Base-by-base conservation (phyloP, 352 stramenopile genomes). In the Paralagenidium karlingii region DNA sequence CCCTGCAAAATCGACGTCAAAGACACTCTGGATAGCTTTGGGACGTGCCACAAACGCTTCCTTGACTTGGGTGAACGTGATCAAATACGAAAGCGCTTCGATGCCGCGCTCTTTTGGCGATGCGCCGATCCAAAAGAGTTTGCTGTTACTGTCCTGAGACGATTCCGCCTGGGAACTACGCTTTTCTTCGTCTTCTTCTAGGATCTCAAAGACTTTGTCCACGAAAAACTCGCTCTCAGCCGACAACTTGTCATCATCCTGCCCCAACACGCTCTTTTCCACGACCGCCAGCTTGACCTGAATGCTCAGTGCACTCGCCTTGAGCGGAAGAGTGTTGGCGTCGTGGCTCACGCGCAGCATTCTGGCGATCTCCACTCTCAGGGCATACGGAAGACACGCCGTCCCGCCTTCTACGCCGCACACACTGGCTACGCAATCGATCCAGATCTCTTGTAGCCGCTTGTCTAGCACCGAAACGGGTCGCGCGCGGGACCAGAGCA, bases 261-360 rank as follows among this genome's bases (percentile, higher is more conserved):
- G 55, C 2, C 63, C 66, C 34, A 84, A 62, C 2, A 49, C 57
- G 13, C 58, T 76, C 56, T 91, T 88, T 45, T 91, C 73, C 4
- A 87, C 71, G 18, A 91, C 68, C 5, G 61, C 58, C 6, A 91
- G 70, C 48, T 91, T 91, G 24, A 91, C 68, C 33, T 84, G 69
- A 43, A 87, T 86, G 41, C 75, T 87, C 25, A 91, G 32, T 11
- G 71, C 75, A 18, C 75, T 85, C 2, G 71, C 64, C 7, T 68
- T 63, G 18, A 91, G 59, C 45, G 85, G 76, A 16, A 91, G 50
- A 41, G 16, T 33, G 21, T 51, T 25, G 10, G 27, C 21, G n/a
- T 84, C 71, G 27, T 88, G 39, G 4, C 66, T 63, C 10, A 69
- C 62, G 6, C 69, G 60, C 4, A 88, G 49, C 55, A 91, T 69